Evolutionary conservation across 331 rosid genomes (phyloP).

Genomic region (Quercus lobata): DNA sequence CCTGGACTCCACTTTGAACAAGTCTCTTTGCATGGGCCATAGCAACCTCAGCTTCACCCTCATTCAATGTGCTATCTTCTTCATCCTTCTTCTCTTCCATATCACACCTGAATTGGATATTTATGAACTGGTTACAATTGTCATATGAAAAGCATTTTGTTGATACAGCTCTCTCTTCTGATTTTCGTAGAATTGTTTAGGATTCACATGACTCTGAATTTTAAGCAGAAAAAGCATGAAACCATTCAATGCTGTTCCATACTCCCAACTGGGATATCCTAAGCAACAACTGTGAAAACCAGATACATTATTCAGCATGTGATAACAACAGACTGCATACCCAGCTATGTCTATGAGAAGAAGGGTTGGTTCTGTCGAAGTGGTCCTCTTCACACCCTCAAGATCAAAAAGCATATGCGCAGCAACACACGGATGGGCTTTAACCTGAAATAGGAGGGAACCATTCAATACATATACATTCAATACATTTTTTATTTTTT

Average conservation of each 20-base stretch:
- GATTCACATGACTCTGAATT: neutral
- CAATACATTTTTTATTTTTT: neutral
- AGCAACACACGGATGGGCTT: slow-evolving; percentile 92
- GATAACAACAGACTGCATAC: slow-evolving; percentile 45
- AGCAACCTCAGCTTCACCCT: slow-evolving; percentile 95
- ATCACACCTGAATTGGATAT: slow-evolving; percentile 66
- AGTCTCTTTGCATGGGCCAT: slow-evolving; percentile 82
- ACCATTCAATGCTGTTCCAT: neutral
- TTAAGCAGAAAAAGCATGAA: neutral
- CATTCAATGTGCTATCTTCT: slow-evolving; percentile 96
- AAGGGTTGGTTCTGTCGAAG: slow-evolving; percentile 87
- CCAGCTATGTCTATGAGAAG: slow-evolving; percentile 92
- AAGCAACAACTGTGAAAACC: slow-evolving; percentile 1
- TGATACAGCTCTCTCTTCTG: neutral
- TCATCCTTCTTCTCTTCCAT: slow-evolving; percentile 99
- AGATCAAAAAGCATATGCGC: slow-evolving; percentile 76
- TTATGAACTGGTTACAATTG: slow-evolving; percentile 10
- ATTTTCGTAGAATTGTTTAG: slow-evolving; percentile 8
- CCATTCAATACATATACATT: slow-evolving; percentile 12
- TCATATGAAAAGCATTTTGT: neutral
- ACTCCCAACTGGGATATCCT: slow-evolving; percentile 20
- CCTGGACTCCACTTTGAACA: slow-evolving; percentile 77
- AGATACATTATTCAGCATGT: slow-evolving; percentile 1
- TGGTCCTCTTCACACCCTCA: slow-evolving; percentile 68
- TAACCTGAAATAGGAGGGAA: slow-evolving; percentile 44